A percentile compares a stretch with the other conserved stretches of the same genome.
These are phyloP conservation scores for Tuber magnatum DNA, from an alignment of 495 filamentous ascomycete species.

Conservation along the genomic window DNA sequence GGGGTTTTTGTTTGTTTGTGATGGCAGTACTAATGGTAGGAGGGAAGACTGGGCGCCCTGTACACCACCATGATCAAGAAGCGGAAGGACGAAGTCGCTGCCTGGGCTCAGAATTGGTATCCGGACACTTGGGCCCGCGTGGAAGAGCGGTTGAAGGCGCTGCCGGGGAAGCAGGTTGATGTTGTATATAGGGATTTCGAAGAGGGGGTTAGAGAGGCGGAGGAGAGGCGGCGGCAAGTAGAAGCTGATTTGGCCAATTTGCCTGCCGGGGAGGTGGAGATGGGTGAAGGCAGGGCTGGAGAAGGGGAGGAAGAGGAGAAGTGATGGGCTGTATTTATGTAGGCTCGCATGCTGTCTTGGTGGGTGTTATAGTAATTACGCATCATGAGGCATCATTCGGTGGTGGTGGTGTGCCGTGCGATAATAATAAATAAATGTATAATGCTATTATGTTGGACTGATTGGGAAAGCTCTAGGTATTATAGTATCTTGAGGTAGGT, in stretches of 20 bases:
- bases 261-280: conserved; percentile 10
- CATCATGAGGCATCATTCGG: conserved; percentile 16
- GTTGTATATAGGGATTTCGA: conserved; percentile 38
- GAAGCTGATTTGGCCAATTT: conserved; percentile 10
- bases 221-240: conserved; percentile 9
- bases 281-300: neutral
- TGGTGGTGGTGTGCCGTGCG: neutral
- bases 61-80: conserved; percentile 58
- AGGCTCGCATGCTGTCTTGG: neutral
- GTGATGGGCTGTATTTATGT: conserved; percentile 7
- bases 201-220: conserved; percentile 5
- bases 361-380: neutral
- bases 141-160: conserved; percentile 40
- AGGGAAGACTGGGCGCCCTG: conserved; percentile 58
- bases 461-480: no score
- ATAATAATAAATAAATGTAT: no score
- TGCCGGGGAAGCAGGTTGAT: conserved; percentile 36
- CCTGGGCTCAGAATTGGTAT: conserved; percentile 62
- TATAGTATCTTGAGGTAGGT: no score
- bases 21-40: conserved; percentile 45
- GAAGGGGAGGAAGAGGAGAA: neutral
- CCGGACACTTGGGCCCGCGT: conserved; percentile 62
- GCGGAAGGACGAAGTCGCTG: conserved; percentile 59
- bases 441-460: no score
- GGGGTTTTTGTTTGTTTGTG: conserved; percentile 25